Evolutionary conservation across 2,329 filamentous ascomycete species (phyloP).

Genomic region (Dactylellina haptotyla): DNA sequence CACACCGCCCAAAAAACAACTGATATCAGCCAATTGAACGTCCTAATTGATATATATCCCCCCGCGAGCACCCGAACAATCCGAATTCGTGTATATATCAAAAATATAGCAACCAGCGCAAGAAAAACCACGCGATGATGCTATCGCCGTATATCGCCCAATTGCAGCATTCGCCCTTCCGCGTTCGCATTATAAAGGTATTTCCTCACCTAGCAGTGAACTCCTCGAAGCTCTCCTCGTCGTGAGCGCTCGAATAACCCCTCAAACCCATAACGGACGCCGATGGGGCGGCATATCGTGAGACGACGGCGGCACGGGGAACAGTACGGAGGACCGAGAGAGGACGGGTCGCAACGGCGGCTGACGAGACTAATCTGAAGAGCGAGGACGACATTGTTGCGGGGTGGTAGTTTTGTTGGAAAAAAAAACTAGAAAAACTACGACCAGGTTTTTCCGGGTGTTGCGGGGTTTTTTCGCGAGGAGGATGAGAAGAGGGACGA

Average conservation of each 20-base stretch:
- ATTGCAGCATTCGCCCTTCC: not conserved
- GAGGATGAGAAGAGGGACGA: not conserved
- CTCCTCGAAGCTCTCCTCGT: slow-evolving; percentile 98
- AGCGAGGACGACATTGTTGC: slow-evolving; percentile 58
- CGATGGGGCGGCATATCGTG: slow-evolving; percentile 55
- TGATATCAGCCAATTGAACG: slow-evolving; percentile 26
- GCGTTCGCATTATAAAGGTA: not conserved
- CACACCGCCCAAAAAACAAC: not conserved
- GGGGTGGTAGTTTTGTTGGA: slow-evolving; percentile 7
- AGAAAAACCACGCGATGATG: not conserved
- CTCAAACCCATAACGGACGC: slow-evolving; percentile 67
- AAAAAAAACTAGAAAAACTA: not conserved
- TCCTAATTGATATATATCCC: slow-evolving; percentile 2
- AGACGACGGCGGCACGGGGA: slow-evolving; percentile 47
- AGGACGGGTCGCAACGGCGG: slow-evolving; percentile 66
- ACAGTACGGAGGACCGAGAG: slow-evolving; percentile 63
- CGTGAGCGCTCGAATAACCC: slow-evolving; percentile 71
- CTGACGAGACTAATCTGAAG: slow-evolving; percentile 67
- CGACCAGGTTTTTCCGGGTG: slow-evolving; percentile 9
- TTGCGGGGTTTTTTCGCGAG: slow-evolving; percentile 49
- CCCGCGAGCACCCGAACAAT: slow-evolving; percentile 3
- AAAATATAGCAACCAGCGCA: not conserved
- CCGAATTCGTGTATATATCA: slow-evolving; percentile 6
- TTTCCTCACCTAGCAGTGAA: slow-evolving; percentile 89
- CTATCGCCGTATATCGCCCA: not conserved